These are phyloP conservation scores for Vanderwaltozyma tropicalis DNA, from an alignment of 805 yeast genomes.

Conservation along the genomic window DNA sequence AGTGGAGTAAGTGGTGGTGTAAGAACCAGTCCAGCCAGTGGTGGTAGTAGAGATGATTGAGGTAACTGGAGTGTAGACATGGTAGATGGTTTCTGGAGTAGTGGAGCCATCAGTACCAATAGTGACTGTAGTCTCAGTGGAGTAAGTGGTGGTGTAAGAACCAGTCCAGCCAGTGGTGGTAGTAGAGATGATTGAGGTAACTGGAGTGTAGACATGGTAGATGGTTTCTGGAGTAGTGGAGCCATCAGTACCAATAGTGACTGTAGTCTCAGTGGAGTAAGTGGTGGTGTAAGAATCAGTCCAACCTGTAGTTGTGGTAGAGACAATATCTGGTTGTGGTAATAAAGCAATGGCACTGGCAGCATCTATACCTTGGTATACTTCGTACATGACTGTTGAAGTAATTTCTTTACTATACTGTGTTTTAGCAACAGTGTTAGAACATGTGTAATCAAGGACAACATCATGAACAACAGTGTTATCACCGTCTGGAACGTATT, in stretches of 20 bases:
- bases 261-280: slow-evolving; percentile 11
- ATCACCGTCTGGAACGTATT: slow-evolving; percentile 14
- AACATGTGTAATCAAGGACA: slow-evolving; percentile 17
- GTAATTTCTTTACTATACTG: slow-evolving; percentile 11
- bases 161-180: slow-evolving; percentile 13
- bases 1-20: slow-evolving; percentile 11
- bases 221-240: slow-evolving; percentile 8
- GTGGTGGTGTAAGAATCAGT: slow-evolving; percentile 11
- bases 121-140: slow-evolving; percentile 5
- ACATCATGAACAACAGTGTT: slow-evolving; percentile 17
- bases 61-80: slow-evolving; percentile 9
- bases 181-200: slow-evolving; percentile 1
- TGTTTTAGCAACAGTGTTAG: slow-evolving; percentile 18
- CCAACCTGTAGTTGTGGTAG: slow-evolving; percentile 10
- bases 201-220: slow-evolving; percentile 9
- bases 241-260: slow-evolving; percentile 4
- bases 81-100: slow-evolving; percentile 8
- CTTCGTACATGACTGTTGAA: slow-evolving; percentile 7
- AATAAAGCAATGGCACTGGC: slow-evolving; percentile 7
- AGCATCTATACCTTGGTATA: slow-evolving; percentile 9
- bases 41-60: slow-evolving; percentile 7
- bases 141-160: slow-evolving; percentile 6
- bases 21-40: slow-evolving; percentile 8
- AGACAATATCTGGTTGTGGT: background rate
- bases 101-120: slow-evolving; percentile 6